Base-by-base conservation (phyloP, 2,329 filamentous ascomycete species). In the Fusarium avenaceum region DNA sequence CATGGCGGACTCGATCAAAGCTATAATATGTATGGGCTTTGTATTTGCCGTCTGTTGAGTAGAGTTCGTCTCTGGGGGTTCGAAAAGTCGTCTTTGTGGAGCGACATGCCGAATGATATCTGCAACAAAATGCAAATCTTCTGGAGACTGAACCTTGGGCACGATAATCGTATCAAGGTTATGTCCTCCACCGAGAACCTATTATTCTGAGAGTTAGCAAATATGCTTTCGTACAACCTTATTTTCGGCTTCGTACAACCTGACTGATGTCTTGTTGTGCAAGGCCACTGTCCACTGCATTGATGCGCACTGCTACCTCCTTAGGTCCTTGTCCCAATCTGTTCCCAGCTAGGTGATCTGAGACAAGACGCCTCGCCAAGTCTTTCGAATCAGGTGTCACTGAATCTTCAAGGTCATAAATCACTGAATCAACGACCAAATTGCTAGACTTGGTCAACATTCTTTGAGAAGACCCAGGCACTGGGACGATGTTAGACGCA, bases 321-420 rank as follows among this genome's bases (percentile, higher is more conserved):
- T n/a, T 43, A 14, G 28, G 39, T 4, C 28, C 39, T 42, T 26
- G 38, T 1, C 24, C 14, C 17, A n/a, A 51, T 24, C 19, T 43
- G 3, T 33, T n/a, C 3, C 3, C n/a, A 24, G 28, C 39, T 15
- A 52, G 9, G 7, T 52, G 26, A 22, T 33, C 19, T 7, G 28
- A 28, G 3, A 43, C 26, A 11, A 43, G 28, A n/a, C 19, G 4
- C 26, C 49, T 24, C 24, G 49, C 49, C 14, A 43, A 9, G 13
- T 43, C 49, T 33, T 52, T 43, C 3, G 10, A 33, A n/a, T 43
- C 26, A 5, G 26, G 3, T 3, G 19, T 20, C 2, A 61, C 56
- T 6, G 61, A 64, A 26, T 64, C 61, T 38, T 64, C 56, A 3
- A 60, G 61, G 39, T 64, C 61, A 19, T 60, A 64, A 9, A 60